These are phyloP conservation scores for Grosmannia huntii DNA, from an alignment of 2,329 filamentous ascomycete genomes.

Conservation along the genomic window DNA sequence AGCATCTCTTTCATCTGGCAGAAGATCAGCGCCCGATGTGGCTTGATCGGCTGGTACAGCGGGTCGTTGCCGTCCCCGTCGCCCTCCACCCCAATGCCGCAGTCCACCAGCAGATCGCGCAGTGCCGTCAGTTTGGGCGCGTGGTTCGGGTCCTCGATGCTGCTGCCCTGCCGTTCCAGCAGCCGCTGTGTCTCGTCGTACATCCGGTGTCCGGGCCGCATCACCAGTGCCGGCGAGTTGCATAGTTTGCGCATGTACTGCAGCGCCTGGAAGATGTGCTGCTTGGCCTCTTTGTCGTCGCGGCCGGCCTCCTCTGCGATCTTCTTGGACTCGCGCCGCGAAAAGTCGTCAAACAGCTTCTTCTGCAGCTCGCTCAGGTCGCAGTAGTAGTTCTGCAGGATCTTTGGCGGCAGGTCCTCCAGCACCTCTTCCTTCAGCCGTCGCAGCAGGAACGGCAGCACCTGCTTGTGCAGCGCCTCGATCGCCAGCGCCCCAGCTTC, in stretches of 20 bases:
- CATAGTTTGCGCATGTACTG: slow-evolving; percentile 99
- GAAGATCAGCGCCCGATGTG: slow-evolving; percentile 90
- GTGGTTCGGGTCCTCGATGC: slow-evolving; percentile 72
- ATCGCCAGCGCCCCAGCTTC: slow-evolving; percentile 93
- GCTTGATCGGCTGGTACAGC: slow-evolving; percentile 73
- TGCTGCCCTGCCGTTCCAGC: slow-evolving; percentile 65
- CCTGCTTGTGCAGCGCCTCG: slow-evolving; percentile 96
- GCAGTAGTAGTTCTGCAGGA: slow-evolving; percentile 98
- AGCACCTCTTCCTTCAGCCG: slow-evolving; percentile 96
- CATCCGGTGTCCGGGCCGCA: slow-evolving; percentile 84
- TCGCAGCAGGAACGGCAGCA: slow-evolving; percentile 87
- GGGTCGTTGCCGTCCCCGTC: slow-evolving; percentile 43
- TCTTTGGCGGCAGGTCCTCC: slow-evolving; percentile 93
- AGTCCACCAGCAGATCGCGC: slow-evolving; percentile 91
- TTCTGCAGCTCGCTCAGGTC: slow-evolving; percentile 90
- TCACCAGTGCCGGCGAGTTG: slow-evolving; percentile 91
- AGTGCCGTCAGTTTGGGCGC: slow-evolving; percentile 88
- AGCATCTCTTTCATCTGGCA: slow-evolving; percentile 99
- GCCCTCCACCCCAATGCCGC: slow-evolving; percentile 76
- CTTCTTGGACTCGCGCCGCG: slow-evolving; percentile 81
- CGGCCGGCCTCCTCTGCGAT: slow-evolving; percentile 72
- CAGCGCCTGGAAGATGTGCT: slow-evolving; percentile 96
- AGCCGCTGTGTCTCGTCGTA: slow-evolving; percentile 80
- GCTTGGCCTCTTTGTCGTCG: slow-evolving; percentile 84
- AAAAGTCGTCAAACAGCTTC: slow-evolving; percentile 93